Base-by-base conservation (phyloP, 208 protist genomes). In the Acanthamoeba quina region DNA sequence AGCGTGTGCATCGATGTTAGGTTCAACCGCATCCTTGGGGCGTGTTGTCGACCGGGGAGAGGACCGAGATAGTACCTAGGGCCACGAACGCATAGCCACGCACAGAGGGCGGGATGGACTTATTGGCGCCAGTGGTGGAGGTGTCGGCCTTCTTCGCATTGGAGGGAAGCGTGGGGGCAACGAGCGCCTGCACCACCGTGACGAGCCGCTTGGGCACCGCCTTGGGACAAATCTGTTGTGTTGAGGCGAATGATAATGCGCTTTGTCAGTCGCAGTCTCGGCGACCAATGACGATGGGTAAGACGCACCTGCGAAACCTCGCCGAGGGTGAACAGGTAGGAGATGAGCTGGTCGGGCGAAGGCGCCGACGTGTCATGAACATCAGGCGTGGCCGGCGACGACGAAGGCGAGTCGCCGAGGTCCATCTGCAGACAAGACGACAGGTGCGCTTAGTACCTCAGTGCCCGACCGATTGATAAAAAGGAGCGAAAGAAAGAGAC, bases 61-160 rank as follows among this genome's bases (percentile, higher is more conserved):
- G 10, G 54, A 7, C 10, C 5, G n/a, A 6, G 34, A 17, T n/a
- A 34, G 62, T 89, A 92, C 96, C 96, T 0, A 97, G 64, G 5
- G 95, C 89, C 5, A 97, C 94, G 62, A 97, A 94, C 5, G 96
- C 96, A 60, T 96, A 86, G 7, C 93, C 96, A 15, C 96, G 62
- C n/a, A 97, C 41, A 41, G 62, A 89, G 15, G 82, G 82, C 66
- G 82, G 82, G 52, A 89, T 66, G 5, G 82, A 89, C 34, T 89
- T 89, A 64, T 31, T 21, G 15, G n/a, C 26, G 29, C 26, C 52
- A 0, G 82, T 31, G 19, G 37, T 4, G 13, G 31, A 52, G 17
- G 44, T 76, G n/a, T 47, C 49, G 37, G 15, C 29, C 86, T 64
- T 89, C 82, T 6, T 66, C 29, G 58, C 24, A 41, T 44, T 78